Percentiles rank a stretch among this genome's conserved stretches.
phyloP scores from a whole-genome alignment of 2,329 filamentous ascomycete species.

The Zalaria obscura region DNA sequence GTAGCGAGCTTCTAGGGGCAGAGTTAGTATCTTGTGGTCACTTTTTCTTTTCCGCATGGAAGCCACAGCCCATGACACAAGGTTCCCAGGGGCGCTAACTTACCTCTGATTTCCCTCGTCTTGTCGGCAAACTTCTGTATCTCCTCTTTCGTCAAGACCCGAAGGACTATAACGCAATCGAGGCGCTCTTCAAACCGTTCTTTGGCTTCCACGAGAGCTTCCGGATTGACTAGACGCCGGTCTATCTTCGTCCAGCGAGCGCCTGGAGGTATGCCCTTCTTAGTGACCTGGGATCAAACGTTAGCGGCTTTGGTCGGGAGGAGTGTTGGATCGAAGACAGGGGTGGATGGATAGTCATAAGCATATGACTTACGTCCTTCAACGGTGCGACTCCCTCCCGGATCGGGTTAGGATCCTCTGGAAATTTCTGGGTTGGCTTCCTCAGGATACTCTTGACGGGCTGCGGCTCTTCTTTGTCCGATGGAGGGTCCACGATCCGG shows the following conservation, averaged over 20 bases:
- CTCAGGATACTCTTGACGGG: conserved; percentile 73
- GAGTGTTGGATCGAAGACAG: too few relatives aligned
- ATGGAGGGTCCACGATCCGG: conserved; percentile 56
- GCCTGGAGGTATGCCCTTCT: conserved; percentile 37
- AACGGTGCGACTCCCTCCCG: conserved; percentile 88
- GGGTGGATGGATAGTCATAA: too few relatives aligned
- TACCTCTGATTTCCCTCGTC: conserved; percentile 63
- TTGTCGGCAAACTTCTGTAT: conserved; percentile 76
- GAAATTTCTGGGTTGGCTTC: conserved; percentile 66
- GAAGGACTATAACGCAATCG: conserved; percentile 83
- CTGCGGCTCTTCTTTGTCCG: conserved; percentile 50
- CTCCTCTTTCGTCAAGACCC: conserved; percentile 76
- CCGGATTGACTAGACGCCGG: conserved; percentile 75
- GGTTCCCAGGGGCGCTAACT: background rate
- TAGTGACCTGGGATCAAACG: conserved; percentile 12
- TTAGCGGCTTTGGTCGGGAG: too few relatives aligned
- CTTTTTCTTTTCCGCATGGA: background rate
- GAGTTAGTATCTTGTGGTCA: background rate
- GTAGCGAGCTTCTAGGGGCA: conserved; percentile 13
- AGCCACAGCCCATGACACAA: background rate
- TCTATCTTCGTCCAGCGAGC: conserved; percentile 92
- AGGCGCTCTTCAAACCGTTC: conserved; percentile 86
- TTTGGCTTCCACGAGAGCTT: conserved; percentile 71
- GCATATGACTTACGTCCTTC: conserved; percentile 50
- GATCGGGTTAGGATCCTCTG: conserved; percentile 69